Conservation (phyloP, 2,329 filamentous ascomycete species). For the Huntiella bhutanensis region DNA sequence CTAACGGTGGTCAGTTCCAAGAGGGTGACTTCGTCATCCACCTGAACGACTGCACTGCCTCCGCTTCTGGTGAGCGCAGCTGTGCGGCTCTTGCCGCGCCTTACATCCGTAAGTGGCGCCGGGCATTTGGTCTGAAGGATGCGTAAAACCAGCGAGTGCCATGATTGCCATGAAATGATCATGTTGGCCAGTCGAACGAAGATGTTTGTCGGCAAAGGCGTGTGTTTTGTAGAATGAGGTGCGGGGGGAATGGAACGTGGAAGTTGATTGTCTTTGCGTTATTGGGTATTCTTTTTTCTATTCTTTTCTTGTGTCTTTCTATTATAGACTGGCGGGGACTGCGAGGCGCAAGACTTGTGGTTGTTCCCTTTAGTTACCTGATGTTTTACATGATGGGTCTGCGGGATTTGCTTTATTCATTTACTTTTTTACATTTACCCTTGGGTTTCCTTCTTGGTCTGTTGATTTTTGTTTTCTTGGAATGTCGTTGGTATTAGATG, state of each 20-base stretch:
- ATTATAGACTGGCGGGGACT: neutral
- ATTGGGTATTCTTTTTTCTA: slow-evolving; percentile 1
- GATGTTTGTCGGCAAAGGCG: no score
- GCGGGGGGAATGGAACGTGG: neutral
- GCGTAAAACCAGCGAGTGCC: slow-evolving; percentile 11
- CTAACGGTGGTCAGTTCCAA: slow-evolving; percentile 47
- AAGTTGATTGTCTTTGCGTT: slow-evolving; percentile 1
- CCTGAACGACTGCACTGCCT: slow-evolving; percentile 52
- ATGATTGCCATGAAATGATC: no score
- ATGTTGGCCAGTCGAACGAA: no score
- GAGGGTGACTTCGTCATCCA: slow-evolving; percentile 72
- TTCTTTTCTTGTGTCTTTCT: slow-evolving; percentile 2
- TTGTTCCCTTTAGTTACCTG: no score
- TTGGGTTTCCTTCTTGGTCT: neutral
- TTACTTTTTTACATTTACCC: neutral
- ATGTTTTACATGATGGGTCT: no score
- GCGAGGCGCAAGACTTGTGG: no score
- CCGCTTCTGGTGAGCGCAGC: slow-evolving; percentile 26
- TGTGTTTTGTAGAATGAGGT: no score
- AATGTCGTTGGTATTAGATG: neutral
- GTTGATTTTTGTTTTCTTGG: neutral
- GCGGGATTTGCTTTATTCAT: neutral
- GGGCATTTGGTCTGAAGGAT: slow-evolving; percentile 25
- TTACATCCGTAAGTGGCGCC: slow-evolving; percentile 29
- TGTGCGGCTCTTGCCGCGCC: slow-evolving; percentile 53